Percentiles rank a stretch among this genome's conserved stretches.
Evolutionary conservation across 2,329 filamentous ascomycete genomes (phyloP).

Genomic region (Pseudocercospora fuligena): DNA sequence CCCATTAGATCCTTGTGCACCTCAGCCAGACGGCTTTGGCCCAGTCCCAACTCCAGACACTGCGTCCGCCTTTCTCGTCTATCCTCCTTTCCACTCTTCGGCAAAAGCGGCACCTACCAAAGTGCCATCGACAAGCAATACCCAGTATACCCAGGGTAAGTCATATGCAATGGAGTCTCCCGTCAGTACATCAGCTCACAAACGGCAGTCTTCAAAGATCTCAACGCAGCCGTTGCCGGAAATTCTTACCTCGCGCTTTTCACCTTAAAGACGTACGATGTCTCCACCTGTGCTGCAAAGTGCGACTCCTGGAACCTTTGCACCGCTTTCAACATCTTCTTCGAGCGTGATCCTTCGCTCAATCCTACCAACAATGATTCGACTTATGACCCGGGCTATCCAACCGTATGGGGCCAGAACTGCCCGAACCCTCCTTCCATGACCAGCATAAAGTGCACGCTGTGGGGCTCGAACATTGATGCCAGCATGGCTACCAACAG

Average conservation of each 20-base stretch:
- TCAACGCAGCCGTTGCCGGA: constrained; percentile 26
- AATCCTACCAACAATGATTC: constrained; percentile 32
- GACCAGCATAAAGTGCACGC: constrained; percentile 41
- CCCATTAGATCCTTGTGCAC: constrained; percentile 44
- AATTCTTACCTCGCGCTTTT: constrained; percentile 33
- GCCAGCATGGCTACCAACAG: constrained; percentile 34
- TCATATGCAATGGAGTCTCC: background rate
- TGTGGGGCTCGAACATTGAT: constrained; percentile 40
- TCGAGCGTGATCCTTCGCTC: constrained; percentile 33
- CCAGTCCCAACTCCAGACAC: constrained; percentile 37
- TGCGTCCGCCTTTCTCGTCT: constrained; percentile 34
- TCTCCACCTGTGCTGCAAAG: constrained; percentile 27
- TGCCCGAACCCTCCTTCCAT: constrained; percentile 38
- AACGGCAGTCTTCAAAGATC: constrained; percentile 29
- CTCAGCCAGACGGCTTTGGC: constrained; percentile 44
- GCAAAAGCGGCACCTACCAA: constrained; percentile 32
- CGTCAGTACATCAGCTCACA: background rate
- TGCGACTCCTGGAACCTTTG: constrained; percentile 32
- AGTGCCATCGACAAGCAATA: constrained; percentile 25
- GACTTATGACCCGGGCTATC: constrained; percentile 25
- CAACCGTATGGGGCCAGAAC: constrained; percentile 29
- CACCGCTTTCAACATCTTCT: constrained; percentile 32
- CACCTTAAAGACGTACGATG: constrained; percentile 32
- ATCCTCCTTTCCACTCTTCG: constrained; percentile 19
- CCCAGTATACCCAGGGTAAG: constrained; percentile 23